Percentiles rank a stretch among this genome's conserved stretches.
Conservation (phyloP, 164 flowering plant species). For the Santalum album region DNA sequence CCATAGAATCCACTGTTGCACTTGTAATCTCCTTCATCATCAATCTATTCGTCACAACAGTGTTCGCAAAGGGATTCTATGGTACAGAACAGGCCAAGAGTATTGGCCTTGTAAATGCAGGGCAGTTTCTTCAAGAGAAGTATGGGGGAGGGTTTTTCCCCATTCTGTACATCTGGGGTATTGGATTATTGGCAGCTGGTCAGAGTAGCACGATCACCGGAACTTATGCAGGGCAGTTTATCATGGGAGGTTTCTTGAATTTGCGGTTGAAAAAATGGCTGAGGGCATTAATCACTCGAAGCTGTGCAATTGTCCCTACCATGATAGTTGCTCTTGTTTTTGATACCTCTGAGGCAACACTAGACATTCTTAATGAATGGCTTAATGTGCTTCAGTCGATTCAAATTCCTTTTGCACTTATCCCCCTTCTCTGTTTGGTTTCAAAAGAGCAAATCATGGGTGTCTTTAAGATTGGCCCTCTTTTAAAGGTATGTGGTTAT, state of each 20-base stretch:
- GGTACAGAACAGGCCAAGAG: constrained; percentile 41
- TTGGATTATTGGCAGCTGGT: constrained; percentile 67
- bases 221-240: constrained; percentile 74
- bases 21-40: constrained; percentile 50
- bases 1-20: constrained; percentile 54
- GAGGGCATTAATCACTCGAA: constrained; percentile 60
- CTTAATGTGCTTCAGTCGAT: constrained; percentile 66
- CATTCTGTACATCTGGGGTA: constrained; percentile 62
- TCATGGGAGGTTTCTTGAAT: constrained; percentile 67
- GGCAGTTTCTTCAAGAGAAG: constrained; percentile 58
- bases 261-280: constrained; percentile 57
- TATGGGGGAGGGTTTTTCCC: constrained; percentile 61
- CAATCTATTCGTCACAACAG: constrained; percentile 59
- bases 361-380: constrained; percentile 66
- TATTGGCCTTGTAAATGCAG: constrained; percentile 65
- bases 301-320: constrained; percentile 64
- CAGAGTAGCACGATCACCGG: constrained; percentile 79
- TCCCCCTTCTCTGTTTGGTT: constrained; percentile 60
- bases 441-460: constrained; percentile 72
- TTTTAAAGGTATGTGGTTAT: constrained; percentile 35
- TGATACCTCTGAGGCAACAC: constrained; percentile 38
- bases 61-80: constrained; percentile 59
- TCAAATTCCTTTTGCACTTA: constrained; percentile 71
- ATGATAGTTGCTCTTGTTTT: constrained; percentile 56
- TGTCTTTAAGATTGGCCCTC: constrained; percentile 49